Conservation (phyloP, 176 grass and related monocot genomes). For the Stipa capillata region DNA sequence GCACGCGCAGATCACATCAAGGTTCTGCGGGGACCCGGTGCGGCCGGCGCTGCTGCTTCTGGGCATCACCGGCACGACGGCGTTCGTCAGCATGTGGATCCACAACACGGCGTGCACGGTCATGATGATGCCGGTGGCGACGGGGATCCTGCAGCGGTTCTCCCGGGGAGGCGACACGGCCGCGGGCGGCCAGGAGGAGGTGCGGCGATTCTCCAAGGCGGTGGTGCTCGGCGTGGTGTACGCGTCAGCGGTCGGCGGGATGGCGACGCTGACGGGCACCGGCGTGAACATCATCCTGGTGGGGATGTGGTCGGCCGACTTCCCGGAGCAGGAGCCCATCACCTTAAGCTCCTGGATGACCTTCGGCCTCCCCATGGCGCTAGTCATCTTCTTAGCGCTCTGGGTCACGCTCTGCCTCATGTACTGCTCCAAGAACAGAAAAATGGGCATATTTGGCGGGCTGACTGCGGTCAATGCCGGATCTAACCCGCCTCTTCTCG, state of each 20-base stretch:
- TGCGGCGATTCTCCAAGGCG: slow-evolving; percentile 44
- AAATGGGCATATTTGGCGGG: too few relatives aligned
- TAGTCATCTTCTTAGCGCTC: slow-evolving; percentile 46
- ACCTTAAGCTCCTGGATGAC: slow-evolving; percentile 74
- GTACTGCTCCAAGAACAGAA: too few relatives aligned
- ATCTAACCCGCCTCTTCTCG: too few relatives aligned
- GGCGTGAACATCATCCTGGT: slow-evolving; percentile 85
- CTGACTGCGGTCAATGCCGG: too few relatives aligned
- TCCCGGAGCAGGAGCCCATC: too few relatives aligned
- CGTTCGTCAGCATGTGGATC: slow-evolving; percentile 90
- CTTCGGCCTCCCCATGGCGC: slow-evolving; percentile 65
- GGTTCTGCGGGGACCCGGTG: slow-evolving; percentile 73
- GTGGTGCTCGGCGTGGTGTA: slow-evolving; percentile 81
- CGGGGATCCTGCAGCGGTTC: slow-evolving; percentile 63
- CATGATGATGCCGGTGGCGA: slow-evolving; percentile 90
- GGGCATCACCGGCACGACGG: slow-evolving; percentile 52
- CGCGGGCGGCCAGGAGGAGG: slow-evolving; percentile 17
- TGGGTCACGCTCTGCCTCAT: slow-evolving; percentile 48
- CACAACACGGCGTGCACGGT: slow-evolving; percentile 80
- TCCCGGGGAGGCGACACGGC: not conserved
- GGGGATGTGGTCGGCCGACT: slow-evolving; percentile 65
- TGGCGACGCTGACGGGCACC: too few relatives aligned
- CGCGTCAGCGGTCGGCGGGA: too few relatives aligned
- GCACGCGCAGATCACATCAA: slow-evolving; percentile 51
- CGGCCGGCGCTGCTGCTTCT: slow-evolving; percentile 60